These are phyloP conservation scores for Arthonia radiata DNA, from an alignment of 495 filamentous ascomycete genomes.

Conservation along the genomic window DNA sequence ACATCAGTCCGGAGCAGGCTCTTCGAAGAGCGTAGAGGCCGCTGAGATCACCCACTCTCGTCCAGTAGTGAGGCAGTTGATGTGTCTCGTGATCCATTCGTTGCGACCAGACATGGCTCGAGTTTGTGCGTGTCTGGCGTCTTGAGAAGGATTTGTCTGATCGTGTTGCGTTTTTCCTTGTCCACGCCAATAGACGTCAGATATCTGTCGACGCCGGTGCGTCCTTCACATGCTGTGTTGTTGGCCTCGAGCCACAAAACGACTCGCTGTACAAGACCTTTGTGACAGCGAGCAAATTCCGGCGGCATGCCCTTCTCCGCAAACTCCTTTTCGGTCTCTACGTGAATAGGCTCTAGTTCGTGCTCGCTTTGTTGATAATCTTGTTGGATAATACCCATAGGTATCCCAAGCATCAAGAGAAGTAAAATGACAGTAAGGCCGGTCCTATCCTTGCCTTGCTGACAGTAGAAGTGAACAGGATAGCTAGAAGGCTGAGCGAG, in stretches of 20 bases:
- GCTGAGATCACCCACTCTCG: too few species aligned
- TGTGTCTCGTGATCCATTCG: too few species aligned
- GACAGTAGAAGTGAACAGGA: slow-evolving; percentile 53
- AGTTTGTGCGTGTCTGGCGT: too few species aligned
- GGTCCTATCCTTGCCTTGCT: slow-evolving; percentile 72
- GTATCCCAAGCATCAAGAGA: slow-evolving; percentile 32
- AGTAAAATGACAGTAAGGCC: slow-evolving; percentile 43
- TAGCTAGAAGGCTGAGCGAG: slow-evolving; percentile 22
- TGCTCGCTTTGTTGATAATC: slow-evolving; percentile 41
- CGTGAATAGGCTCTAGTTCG: slow-evolving; percentile 33
- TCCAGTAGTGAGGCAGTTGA: too few species aligned
- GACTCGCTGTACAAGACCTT: slow-evolving; percentile 26
- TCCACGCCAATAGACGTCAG: slow-evolving; percentile 31
- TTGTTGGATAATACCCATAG: slow-evolving; percentile 26
- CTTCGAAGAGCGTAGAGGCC: too few species aligned
- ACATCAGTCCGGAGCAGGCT: too few species aligned
- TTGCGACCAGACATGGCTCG: too few species aligned
- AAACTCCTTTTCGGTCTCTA: slow-evolving; percentile 41
- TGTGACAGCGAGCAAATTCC: slow-evolving; percentile 39
- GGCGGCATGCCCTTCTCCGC: slow-evolving; percentile 37
- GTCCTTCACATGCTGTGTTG: too few species aligned
- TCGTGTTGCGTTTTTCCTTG: slow-evolving; percentile 7
- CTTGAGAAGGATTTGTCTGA: slow-evolving; percentile 6
- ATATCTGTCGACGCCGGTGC: slow-evolving; percentile 36
- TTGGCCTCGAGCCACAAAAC: slow-evolving; percentile 21